Evolutionary conservation across 2,329 filamentous ascomycete species (phyloP), one percentile per base, ranked within the genome.

Genomic region (Aphanoascus verrucosus): DNA sequence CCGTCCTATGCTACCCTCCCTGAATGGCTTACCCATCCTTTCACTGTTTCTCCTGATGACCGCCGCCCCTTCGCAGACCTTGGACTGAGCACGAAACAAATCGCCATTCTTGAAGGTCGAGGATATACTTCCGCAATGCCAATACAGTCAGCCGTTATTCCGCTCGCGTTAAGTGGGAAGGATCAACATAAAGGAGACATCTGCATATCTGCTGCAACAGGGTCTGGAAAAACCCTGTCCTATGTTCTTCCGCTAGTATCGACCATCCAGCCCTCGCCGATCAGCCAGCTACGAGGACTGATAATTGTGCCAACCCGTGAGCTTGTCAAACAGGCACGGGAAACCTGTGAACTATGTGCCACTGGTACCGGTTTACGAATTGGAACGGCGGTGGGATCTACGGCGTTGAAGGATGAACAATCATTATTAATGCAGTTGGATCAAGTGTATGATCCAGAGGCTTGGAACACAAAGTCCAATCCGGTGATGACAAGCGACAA

Each of bases 171-270:
- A 3, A 83, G 81, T 19, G 80, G 78, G 0, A 76, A 78, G 41
- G 74, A 78, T 53, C 73, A 78, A 35, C 77, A 82, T 35, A 72
- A 79, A 1, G 86, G 88, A 4, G 93, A 98, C 66, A 70, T 98
- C 3, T 84, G 94, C 43, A 84, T 98, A 2, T 93, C 89, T 6
- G 93, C 94, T 0, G 86, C 91, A 1, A 98, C 93, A 0, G 93
- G 93, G 7, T 97, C 93, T 0, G 93, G 93, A 54, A 98, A 98
- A 67, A 98, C 93, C 0, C 69, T 98, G 14, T 86, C 91, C 0
- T 98, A 98, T 63, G 81, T 91, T 0, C 73, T 98, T 2, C 93
- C 93, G 0, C 82, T 98, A 55, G 78, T 94, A 3, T 81, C 88
- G 44, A 83, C 85, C 49, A 73, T 98, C 47, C 83, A 84, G 59